Percentiles rank a stretch among this genome's conserved stretches.
Evolutionary conservation across 805 yeast genomes (phyloP).

Genomic region (Starmerella riodocensis): DNA sequence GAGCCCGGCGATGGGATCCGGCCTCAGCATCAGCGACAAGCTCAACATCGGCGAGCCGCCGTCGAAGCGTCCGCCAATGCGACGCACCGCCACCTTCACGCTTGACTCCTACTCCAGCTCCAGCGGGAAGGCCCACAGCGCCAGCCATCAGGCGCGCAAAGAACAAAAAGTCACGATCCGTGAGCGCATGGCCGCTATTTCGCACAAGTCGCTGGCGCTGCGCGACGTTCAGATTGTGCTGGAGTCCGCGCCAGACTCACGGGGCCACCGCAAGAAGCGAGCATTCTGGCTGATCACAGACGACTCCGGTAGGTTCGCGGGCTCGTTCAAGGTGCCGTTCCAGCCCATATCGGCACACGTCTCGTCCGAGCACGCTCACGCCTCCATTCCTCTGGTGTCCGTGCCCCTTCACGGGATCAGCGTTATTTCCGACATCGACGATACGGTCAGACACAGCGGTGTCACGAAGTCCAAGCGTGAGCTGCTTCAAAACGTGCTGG

Average conservation of each 20-base stretch:
- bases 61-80: slow-evolving; percentile 11
- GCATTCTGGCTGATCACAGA: slow-evolving; percentile 19
- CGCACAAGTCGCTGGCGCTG: slow-evolving; percentile 18
- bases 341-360: slow-evolving; percentile 14
- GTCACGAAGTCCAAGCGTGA: slow-evolving; percentile 79
- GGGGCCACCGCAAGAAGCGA: slow-evolving; percentile 10
- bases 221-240: slow-evolving; percentile 16
- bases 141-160: slow-evolving; percentile 7
- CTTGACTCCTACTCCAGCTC: slow-evolving; percentile 7
- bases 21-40: neutral
- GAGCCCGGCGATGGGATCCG: neutral
- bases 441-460: slow-evolving; percentile 83
- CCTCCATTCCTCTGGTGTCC: slow-evolving; percentile 5
- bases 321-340: slow-evolving; percentile 14
- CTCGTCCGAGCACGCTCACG: slow-evolving; percentile 4
- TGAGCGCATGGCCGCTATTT: slow-evolving; percentile 18
- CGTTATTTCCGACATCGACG: slow-evolving; percentile 84
- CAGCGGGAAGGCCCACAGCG: slow-evolving; percentile 5
- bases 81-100: slow-evolving; percentile 10
- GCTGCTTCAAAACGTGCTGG: slow-evolving; percentile 63
- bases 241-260: slow-evolving; percentile 10
- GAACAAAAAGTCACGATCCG: slow-evolving; percentile 14
- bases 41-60: neutral
- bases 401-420: slow-evolving; percentile 40
- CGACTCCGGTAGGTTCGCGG: slow-evolving; percentile 21